These are phyloP conservation scores for Casuarina cunninghamiana DNA, from an alignment of 306 rosid genomes.

Conservation along the genomic window DNA sequence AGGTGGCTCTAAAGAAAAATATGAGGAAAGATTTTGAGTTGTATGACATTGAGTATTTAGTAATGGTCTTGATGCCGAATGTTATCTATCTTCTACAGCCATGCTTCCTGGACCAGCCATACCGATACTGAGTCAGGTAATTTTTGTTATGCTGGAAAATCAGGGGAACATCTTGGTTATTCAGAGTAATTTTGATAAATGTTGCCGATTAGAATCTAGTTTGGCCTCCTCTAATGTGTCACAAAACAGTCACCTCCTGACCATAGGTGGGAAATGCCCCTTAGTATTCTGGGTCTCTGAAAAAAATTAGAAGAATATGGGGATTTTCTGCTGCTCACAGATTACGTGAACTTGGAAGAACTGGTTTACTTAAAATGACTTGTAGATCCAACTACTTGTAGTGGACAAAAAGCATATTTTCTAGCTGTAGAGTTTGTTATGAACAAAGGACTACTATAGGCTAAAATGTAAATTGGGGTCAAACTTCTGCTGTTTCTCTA, in stretches of 20 bases:
- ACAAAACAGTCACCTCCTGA: not conserved
- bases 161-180: not conserved
- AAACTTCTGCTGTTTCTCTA: too few species aligned
- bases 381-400: not conserved
- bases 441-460: not conserved
- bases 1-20: conserved; percentile 19
- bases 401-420: not conserved
- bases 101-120: conserved; percentile 95
- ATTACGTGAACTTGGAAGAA: too few species aligned
- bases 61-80: conserved; percentile 38
- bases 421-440: not conserved
- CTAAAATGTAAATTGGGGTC: too few species aligned
- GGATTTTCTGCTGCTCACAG: too few species aligned
- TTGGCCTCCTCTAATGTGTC: not conserved
- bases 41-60: conserved; percentile 23
- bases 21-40: conserved; percentile 11
- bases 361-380: too few species aligned
- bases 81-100: conserved; percentile 68
- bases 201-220: not conserved
- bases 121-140: conserved; percentile 93
- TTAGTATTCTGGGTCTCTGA: not conserved
- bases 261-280: not conserved
- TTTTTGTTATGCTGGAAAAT: not conserved
- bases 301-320: not conserved
- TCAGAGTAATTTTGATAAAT: not conserved